Conservation (phyloP, 164 flowering plant genomes). For the Liriodendron chinense region DNA sequence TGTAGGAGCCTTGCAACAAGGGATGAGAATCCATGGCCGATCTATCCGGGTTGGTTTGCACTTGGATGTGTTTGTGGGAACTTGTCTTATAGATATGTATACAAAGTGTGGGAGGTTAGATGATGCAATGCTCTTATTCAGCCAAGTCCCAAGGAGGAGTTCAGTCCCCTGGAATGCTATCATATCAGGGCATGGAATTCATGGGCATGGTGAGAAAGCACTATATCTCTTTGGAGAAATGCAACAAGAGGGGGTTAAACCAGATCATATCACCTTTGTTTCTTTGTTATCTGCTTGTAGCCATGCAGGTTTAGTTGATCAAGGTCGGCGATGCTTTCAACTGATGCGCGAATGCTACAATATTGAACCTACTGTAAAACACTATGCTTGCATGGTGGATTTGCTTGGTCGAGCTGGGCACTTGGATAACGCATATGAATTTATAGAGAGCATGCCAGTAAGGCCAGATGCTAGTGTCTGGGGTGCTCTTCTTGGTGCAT, state of each 20-base stretch:
- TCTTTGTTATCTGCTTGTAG: constrained; percentile 61
- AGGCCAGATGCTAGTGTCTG: constrained; percentile 58
- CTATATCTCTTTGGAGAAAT: constrained; percentile 45
- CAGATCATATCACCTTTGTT: constrained; percentile 59
- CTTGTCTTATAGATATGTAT: constrained; percentile 67
- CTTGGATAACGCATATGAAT: constrained; percentile 45
- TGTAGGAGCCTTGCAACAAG: constrained; percentile 57
- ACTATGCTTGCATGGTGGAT: constrained; percentile 77
- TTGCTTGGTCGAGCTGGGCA: constrained; percentile 61
- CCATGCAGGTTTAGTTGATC: constrained; percentile 62
- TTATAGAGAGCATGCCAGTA: constrained; percentile 53
- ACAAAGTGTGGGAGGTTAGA: constrained; percentile 65
- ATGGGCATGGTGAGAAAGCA: constrained; percentile 52
- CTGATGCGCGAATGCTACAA: constrained; percentile 45
- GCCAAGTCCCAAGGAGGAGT: constrained; percentile 33
- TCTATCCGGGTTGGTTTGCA: constrained; percentile 35
- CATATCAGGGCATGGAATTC: constrained; percentile 59
- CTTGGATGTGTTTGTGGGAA: constrained; percentile 50
- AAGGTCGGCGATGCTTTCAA: constrained; percentile 44
- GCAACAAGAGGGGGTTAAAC: constrained; percentile 43
- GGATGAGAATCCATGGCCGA: constrained; percentile 47
- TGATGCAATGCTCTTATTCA: constrained; percentile 46
- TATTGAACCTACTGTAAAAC: constrained; percentile 47
- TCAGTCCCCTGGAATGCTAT: constrained; percentile 65
- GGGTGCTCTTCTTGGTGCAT: constrained; percentile 70